A percentile compares a stretch with the other conserved stretches of the same genome.
These are phyloP conservation scores for Leucoagaricus sp. DNA, from an alignment of 1,284 basidiomycete genomes.

Conservation along the genomic window DNA sequence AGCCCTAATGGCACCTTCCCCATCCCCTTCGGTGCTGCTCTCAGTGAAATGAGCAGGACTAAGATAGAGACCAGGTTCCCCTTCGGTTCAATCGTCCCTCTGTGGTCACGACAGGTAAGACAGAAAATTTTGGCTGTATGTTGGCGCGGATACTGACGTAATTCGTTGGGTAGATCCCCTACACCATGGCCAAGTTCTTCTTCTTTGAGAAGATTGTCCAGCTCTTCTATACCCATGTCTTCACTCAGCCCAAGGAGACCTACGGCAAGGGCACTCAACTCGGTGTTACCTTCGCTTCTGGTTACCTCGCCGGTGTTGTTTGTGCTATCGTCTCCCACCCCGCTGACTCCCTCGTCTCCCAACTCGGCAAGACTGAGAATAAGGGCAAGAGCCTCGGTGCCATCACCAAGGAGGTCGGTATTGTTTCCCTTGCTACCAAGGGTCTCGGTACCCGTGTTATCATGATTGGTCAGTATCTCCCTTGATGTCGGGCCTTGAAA, in stretches of 20 bases:
- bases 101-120: conserved; percentile 81
- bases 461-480: conserved; percentile 54
- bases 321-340: conserved; percentile 85
- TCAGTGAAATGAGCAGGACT: conserved; percentile 63
- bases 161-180: conserved; percentile 59
- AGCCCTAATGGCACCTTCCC: conserved; percentile 75
- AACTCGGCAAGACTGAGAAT: conserved; percentile 76
- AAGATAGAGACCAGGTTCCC: conserved; percentile 74
- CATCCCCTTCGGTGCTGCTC: conserved; percentile 66
- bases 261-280: conserved; percentile 76
- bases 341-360: conserved; percentile 78
- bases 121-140: conserved; percentile 5
- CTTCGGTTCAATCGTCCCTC: conserved; percentile 78
- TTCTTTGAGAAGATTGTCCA: conserved; percentile 81
- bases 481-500: neutral
- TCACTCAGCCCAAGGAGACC: conserved; percentile 71
- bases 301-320: conserved; percentile 81
- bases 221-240: conserved; percentile 75
- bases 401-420: conserved; percentile 70
- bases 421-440: conserved; percentile 66
- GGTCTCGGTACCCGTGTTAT: conserved; percentile 79
- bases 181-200: conserved; percentile 89
- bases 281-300: conserved; percentile 78
- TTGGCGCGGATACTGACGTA: neutral
- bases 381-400: conserved; percentile 71